Evolutionary conservation across 148 eudicot genomes (phyloP).

Genomic region (Simmondsia chinensis): DNA sequence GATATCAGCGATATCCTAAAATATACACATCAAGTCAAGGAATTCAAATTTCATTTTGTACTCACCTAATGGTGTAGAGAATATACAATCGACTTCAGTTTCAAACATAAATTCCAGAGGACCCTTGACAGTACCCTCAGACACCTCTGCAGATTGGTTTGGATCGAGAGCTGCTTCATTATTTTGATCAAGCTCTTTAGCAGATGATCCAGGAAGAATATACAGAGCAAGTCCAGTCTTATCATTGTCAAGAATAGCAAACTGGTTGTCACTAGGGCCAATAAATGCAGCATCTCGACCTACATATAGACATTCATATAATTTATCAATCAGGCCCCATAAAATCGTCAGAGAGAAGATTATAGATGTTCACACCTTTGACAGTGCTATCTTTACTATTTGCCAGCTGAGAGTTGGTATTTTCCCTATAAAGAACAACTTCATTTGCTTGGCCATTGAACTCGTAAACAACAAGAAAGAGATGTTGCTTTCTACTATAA

Average conservation of each 20-base stretch:
- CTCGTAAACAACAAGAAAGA: slow-evolving; percentile 81
- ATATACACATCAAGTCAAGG: neutral
- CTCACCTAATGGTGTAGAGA: slow-evolving; percentile 92
- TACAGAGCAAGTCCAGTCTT: slow-evolving; percentile 72
- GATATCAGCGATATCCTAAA: slow-evolving; percentile 17
- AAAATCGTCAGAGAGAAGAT: slow-evolving; percentile 3
- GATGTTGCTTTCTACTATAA: slow-evolving; percentile 79
- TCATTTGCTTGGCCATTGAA: slow-evolving; percentile 64
- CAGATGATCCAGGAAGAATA: slow-evolving; percentile 65
- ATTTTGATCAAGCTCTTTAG: slow-evolving; percentile 51
- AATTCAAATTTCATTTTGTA: neutral
- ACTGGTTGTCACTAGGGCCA: slow-evolving; percentile 77
- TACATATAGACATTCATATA: slow-evolving; percentile 10
- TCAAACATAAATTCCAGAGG: slow-evolving; percentile 88
- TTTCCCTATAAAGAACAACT: slow-evolving; percentile 85
- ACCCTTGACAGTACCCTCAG: slow-evolving; percentile 61
- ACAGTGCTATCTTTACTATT: slow-evolving; percentile 70
- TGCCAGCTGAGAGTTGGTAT: slow-evolving; percentile 53
- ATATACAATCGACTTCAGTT: slow-evolving; percentile 87
- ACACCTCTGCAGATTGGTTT: slow-evolving; percentile 50
- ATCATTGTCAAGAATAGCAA: slow-evolving; percentile 91
- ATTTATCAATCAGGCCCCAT: neutral
- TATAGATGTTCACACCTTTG: slow-evolving; percentile 41
- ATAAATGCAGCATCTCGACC: slow-evolving; percentile 96
- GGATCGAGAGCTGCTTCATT: slow-evolving; percentile 48